These are phyloP conservation scores for Pseudocercospora fuligena DNA, from an alignment of 2,329 filamentous ascomycete species.

Conservation along the genomic window DNA sequence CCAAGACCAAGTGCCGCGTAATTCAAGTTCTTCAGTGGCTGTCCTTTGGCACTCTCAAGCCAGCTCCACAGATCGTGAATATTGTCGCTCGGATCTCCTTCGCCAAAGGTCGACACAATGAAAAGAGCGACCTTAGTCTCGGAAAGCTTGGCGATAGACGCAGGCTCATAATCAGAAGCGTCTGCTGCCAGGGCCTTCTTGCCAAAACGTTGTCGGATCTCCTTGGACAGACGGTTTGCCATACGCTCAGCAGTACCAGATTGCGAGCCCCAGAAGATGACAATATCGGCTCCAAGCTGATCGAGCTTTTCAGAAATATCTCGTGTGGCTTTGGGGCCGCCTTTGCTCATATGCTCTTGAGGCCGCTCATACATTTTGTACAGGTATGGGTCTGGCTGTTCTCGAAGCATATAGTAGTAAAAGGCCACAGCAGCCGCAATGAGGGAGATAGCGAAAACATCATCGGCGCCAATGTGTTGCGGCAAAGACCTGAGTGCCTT, in stretches of 20 bases:
- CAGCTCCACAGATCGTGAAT: slow-evolving; percentile 52
- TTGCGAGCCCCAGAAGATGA: slow-evolving; percentile 57
- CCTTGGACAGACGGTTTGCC: slow-evolving; percentile 48
- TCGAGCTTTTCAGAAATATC: slow-evolving; percentile 52
- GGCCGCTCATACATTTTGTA: slow-evolving; percentile 57
- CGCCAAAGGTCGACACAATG: slow-evolving; percentile 39
- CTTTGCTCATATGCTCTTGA: slow-evolving; percentile 47
- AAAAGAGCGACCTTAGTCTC: slow-evolving; percentile 33
- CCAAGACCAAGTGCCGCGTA: slow-evolving; percentile 53
- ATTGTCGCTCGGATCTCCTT: slow-evolving; percentile 49
- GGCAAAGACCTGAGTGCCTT: slow-evolving; percentile 17
- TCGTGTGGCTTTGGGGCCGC: slow-evolving; percentile 40
- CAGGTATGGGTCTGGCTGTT: slow-evolving; percentile 56
- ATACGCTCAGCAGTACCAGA: slow-evolving; percentile 54
- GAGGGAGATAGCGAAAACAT: slow-evolving; percentile 24
- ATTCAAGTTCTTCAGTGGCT: slow-evolving; percentile 35
- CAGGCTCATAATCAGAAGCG: slow-evolving; percentile 53
- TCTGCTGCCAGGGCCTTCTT: slow-evolving; percentile 50
- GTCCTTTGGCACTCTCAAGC: slow-evolving; percentile 31
- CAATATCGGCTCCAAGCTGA: slow-evolving; percentile 43
- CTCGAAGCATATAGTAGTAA: slow-evolving; percentile 43
- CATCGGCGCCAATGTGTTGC: slow-evolving; percentile 17
- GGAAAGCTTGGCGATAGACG: slow-evolving; percentile 17
- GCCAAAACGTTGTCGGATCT: slow-evolving; percentile 48
- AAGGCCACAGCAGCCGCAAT: slow-evolving; percentile 23